These are phyloP conservation scores for Candida nonsorbophila DNA, from an alignment of 805 yeast genomes.

Conservation along the genomic window DNA sequence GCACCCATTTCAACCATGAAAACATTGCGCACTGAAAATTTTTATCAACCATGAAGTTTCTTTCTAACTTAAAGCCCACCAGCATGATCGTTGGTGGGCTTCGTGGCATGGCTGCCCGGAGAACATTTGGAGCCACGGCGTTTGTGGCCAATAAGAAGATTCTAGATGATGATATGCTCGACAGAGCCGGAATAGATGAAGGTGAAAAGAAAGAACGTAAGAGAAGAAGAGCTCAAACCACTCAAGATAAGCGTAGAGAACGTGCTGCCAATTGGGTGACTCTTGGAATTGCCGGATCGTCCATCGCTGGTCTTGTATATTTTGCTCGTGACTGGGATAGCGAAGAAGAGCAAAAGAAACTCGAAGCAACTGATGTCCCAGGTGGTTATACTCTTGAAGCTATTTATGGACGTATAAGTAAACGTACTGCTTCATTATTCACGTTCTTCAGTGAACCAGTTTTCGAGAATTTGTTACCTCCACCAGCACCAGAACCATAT, in stretches of 20 bases:
- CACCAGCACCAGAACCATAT: slow-evolving; percentile 86
- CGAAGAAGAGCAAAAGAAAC: slow-evolving; percentile 53
- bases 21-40: no score
- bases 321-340: slow-evolving; percentile 83
- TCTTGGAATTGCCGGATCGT: slow-evolving; percentile 50
- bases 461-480: slow-evolving; percentile 88
- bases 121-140: slow-evolving; percentile 40
- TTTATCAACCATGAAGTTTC: no score
- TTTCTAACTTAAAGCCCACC: no score
- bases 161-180: slow-evolving; percentile 74
- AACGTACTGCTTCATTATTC: slow-evolving; percentile 70
- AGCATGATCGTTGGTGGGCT: no score
- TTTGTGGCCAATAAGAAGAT: no score
- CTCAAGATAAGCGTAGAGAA: slow-evolving; percentile 79
- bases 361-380: slow-evolving; percentile 44
- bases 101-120: no score
- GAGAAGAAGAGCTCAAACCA: slow-evolving; percentile 53
- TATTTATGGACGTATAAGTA: slow-evolving; percentile 63
- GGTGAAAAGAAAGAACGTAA: slow-evolving; percentile 17
- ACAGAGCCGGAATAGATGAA: slow-evolving; percentile 68
- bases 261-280: slow-evolving; percentile 72
- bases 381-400: slow-evolving; percentile 65
- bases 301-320: slow-evolving; percentile 53
- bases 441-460: slow-evolving; percentile 90
- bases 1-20: no score